Conservation (phyloP, 2,329 filamentous ascomycete species). For the Fusarium denticulatum region DNA sequence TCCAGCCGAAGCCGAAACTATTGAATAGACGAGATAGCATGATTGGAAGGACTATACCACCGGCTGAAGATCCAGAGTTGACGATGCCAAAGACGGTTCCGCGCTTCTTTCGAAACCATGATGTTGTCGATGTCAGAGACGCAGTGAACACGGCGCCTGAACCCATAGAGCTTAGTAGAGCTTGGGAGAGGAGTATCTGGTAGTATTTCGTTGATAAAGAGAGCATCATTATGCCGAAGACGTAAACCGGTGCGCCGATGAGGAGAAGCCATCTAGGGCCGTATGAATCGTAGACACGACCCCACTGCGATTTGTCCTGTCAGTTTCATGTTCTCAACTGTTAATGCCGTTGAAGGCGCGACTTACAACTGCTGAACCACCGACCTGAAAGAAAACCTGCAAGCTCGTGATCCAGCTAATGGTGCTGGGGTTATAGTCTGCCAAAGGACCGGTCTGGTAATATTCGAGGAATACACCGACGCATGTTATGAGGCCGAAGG, state of each 20-base stretch:
- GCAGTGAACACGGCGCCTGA: neutral
- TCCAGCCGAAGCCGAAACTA: neutral
- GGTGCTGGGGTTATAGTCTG: fast-evolving
- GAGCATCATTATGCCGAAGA: neutral
- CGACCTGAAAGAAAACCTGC: neutral
- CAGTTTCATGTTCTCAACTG: fast-evolving
- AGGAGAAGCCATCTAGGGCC: neutral
- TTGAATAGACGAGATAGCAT: neutral
- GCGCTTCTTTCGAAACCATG: neutral
- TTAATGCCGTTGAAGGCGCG: fast-evolving
- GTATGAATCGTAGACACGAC: neutral
- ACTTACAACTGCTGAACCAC: neutral
- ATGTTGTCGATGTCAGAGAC: fast-evolving
- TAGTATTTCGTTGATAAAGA: neutral
- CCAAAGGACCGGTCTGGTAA: fast-evolving
- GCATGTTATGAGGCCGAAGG: neutral
- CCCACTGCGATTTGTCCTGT: fast-evolving
- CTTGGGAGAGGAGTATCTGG: neutral
- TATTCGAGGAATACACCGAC: neutral
- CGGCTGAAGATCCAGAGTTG: neutral
- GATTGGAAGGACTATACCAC: neutral
- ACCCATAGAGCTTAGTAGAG: fast-evolving
- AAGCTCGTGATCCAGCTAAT: neutral
- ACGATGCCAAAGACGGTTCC: neutral
- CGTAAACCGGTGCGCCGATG: neutral